Base-by-base conservation (phyloP, 306 rosid species). In the Urtica urens region DNA sequence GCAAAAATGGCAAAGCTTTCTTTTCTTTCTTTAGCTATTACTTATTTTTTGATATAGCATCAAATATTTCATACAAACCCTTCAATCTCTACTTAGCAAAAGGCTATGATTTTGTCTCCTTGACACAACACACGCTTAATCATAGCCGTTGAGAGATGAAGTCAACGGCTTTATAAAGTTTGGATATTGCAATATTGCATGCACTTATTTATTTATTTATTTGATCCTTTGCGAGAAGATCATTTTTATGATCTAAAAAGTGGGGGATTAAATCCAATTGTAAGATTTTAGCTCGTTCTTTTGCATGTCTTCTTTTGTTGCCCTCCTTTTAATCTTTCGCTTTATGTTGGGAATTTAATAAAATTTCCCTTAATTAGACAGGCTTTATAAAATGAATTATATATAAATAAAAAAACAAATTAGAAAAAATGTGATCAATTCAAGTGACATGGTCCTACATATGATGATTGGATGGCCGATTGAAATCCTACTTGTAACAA, bases 81-180 rank as follows among this genome's bases (percentile, higher is more conserved):
- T 38, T 57, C 57, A 38, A n/a, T 63, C 60, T 69, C 58, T 58
- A 53, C 27, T 48, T 38, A 26, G 37, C 30, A 64, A 68, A 55
- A 30, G 72, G 34, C 53, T 44, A 72, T 78, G 18, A 78, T 73
- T 64, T 48, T 70, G 80, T 73, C 69, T 51, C 77, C 80, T 63
- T 21, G n/a, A 42, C 11, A 60, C 74, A 71, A 25, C 76, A 67
- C 72, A 75, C 64, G 77, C 77, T 69, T 78, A 73, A 78, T 78
- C 70, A 78, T 78, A 55, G 53, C 68, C 73, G 68, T 75, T 62
- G 68, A 58, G 61, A 38, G 20, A 14, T 27, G 39, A 78, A 62
- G 84, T 78, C 84, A 73, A 70, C 84, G 56, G 50, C 66, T 60
- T 59, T 50, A 30, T 47, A 59, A 45, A 51, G 66, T 25, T 51